These are phyloP conservation scores for Uronychia binucleata DNA, from an alignment of 73 alveolate species.

Conservation along the genomic window DNA sequence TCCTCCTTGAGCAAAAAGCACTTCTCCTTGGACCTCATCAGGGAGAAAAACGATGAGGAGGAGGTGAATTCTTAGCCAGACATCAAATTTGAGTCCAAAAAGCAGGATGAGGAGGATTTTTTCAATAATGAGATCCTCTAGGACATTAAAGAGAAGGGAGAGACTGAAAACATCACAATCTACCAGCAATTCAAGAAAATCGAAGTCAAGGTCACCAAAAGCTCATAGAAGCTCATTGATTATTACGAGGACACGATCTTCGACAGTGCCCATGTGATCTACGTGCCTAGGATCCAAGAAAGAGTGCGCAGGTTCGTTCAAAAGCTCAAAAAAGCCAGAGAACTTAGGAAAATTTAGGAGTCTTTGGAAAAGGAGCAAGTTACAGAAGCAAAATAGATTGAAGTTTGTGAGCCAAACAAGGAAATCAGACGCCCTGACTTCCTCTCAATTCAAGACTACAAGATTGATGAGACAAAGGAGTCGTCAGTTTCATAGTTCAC, in stretches of 20 bases:
- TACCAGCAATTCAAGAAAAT: background rate
- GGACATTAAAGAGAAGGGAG: background rate
- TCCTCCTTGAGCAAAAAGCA: slow-evolving; percentile 11
- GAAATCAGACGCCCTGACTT: too few relatives aligned
- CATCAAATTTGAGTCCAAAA: background rate
- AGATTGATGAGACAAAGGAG: background rate
- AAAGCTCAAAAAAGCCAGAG: background rate
- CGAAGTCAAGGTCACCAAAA: background rate
- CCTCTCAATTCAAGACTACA: too few relatives aligned
- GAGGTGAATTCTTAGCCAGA: too few relatives aligned
- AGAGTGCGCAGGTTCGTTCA: background rate
- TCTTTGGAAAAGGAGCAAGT: background rate
- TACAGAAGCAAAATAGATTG: too few relatives aligned
- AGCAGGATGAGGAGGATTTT: background rate
- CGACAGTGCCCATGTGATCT: background rate
- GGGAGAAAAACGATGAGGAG: background rate
- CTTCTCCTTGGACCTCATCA: background rate
- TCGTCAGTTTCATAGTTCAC: background rate
- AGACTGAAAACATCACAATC: background rate
- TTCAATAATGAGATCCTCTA: background rate
- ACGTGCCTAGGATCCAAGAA: background rate
- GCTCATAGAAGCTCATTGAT: background rate
- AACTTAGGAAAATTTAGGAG: background rate
- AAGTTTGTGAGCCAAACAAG: too few relatives aligned
- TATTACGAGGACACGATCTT: background rate